Base-by-base conservation (phyloP, 495 filamentous ascomycete species). In the Aspergillus coremiiformis region DNA sequence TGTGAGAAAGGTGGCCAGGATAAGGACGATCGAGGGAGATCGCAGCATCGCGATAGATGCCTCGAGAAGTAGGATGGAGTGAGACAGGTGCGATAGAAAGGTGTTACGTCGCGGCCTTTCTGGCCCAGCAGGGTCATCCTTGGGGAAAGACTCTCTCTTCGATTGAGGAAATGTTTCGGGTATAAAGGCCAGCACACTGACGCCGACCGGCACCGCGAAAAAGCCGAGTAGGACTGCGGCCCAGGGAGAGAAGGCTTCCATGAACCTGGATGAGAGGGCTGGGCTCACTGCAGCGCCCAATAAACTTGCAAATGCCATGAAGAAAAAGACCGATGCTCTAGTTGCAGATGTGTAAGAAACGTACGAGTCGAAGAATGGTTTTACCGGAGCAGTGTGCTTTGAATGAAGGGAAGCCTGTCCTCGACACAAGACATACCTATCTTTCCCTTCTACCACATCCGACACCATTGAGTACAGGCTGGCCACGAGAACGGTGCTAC, bases 1-100 rank as follows among this genome's bases (percentile, higher is more conserved):
- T 19, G 41, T 44, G 24, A 52, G 49, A 19, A 52, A 52, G 39
- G 49, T 52, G 23, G 49, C 37, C 4, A 52, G 39, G 37, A 52
- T 26, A 24, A 52, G 7, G 27, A 52, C 10, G 7, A 52, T 17
- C 23, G 49, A 52, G 20, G 24, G 19, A 12, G 49, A 52, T 24
- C 45, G 19, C 6, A 45, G 11, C 6, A 19, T 26, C 21, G 43
- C 22, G 20, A 45, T 1, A 19, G 43, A 45, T 1, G 43, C 10
- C 8, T 22, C 19, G 23, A 45, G 10, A 4, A 26, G 43, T 2
- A 4, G 22, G 0, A 45, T 21, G n/a, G 43, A 27, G 5, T 41
- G 15, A 6, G 8, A 41, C 12, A 41, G 17, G 17, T 41, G 37
- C 3, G 37, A 21, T 21, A 2, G 20, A 5, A 21, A 21, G 4